These are phyloP conservation scores for Piper longum DNA, from an alignment of 164 flowering plant genomes.

Conservation along the genomic window DNA sequence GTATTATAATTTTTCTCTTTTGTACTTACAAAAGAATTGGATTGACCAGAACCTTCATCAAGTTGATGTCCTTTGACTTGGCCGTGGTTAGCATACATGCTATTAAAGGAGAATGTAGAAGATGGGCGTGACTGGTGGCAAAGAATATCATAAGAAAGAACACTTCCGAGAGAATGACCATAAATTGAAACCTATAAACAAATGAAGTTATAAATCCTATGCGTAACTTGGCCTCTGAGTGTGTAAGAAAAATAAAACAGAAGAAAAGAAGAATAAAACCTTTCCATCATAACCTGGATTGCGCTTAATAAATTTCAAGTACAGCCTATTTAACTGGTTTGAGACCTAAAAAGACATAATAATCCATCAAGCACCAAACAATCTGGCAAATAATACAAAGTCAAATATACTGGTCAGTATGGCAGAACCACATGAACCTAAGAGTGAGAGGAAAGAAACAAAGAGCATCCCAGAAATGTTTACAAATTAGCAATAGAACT, in stretches of 20 bases:
- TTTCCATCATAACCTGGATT: constrained; percentile 98
- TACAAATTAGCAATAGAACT: too few species aligned
- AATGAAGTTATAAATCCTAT: too few species aligned
- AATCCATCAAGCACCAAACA: background rate
- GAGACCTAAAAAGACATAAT: constrained; percentile 48
- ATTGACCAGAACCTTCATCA: constrained; percentile 10
- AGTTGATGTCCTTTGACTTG: constrained; percentile 13
- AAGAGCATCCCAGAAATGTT: too few species aligned
- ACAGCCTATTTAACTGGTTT: constrained; percentile 69
- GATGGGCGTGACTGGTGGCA: constrained; percentile 82
- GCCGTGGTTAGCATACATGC: constrained; percentile 30
- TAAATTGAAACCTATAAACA: constrained; percentile 67
- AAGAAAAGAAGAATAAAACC: constrained; percentile 27
- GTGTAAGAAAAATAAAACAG: background rate
- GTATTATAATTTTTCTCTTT: constrained; percentile 9
- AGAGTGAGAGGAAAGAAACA: too few species aligned
- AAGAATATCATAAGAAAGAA: constrained; percentile 93
- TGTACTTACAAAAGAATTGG: constrained; percentile 7
- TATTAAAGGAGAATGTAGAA: constrained; percentile 74
- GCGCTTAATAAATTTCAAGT: constrained; percentile 74
- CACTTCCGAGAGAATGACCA: constrained; percentile 98
- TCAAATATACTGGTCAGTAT: too few species aligned
- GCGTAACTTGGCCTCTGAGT: background rate
- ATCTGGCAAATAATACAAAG: too few species aligned
- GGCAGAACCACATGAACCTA: too few species aligned